phyloP scores from a whole-genome alignment of 768 basidiomycete species.

The Cyclocybe cylindracea region DNA sequence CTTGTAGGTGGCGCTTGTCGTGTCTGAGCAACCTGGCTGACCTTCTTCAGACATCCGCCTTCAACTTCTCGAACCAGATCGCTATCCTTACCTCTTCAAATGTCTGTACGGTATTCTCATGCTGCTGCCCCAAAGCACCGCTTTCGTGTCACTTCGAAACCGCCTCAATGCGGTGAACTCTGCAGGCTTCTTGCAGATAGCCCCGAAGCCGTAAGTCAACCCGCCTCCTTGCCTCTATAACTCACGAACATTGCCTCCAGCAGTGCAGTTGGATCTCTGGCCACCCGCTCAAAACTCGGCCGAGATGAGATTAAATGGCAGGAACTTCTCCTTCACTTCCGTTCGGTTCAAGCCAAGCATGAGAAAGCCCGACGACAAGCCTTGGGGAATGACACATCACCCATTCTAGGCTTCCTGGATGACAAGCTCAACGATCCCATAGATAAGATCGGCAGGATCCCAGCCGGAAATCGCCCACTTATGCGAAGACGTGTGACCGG shows the following conservation, averaged over 20 bases:
- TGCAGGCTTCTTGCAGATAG: constrained; percentile 89
- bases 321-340: constrained; percentile 91
- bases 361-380: constrained; percentile 87
- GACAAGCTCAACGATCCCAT: constrained; percentile 39
- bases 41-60: constrained; percentile 68
- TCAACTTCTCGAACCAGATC: constrained; percentile 94
- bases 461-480: constrained; percentile 39
- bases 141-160: constrained; percentile 93
- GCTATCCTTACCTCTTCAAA: constrained; percentile 95
- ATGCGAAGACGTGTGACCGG: constrained; percentile 68
- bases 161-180: constrained; percentile 94
- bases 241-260: not conserved
- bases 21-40: not conserved
- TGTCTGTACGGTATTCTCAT: constrained; percentile 96
- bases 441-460: constrained; percentile 20
- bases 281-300: constrained; percentile 73
- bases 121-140: constrained; percentile 95
- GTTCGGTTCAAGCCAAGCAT: constrained; percentile 84
- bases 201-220: constrained; percentile 73
- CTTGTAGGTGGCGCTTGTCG: constrained; percentile 56
- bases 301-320: constrained; percentile 97
- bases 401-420: constrained; percentile 49
- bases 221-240: not conserved
- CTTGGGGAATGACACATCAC: constrained; percentile 60
- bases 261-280: constrained; percentile 31